Evolutionary conservation across 805 yeast species (phyloP).

Genomic region (Pichia thaimueangensis): DNA sequence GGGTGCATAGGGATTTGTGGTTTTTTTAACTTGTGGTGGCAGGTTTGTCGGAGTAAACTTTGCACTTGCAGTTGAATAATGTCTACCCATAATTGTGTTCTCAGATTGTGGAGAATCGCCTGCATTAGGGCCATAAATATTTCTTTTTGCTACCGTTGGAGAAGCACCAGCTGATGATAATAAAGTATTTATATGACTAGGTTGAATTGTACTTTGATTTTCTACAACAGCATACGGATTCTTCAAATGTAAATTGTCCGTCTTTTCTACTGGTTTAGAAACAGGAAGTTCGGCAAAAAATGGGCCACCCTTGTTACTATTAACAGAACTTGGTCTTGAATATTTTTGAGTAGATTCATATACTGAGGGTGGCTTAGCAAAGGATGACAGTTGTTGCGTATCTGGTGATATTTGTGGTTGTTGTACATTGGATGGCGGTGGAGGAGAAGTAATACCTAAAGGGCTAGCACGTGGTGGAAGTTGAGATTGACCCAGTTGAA

Average conservation of each 20-base stretch:
- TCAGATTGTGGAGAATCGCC: background rate
- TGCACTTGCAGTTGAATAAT: background rate
- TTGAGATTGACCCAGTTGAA: too few species aligned
- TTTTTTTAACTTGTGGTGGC: slow-evolving; percentile 7
- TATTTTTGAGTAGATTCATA: background rate
- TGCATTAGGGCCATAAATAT: slow-evolving; percentile 29
- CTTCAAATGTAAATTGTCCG: slow-evolving; percentile 15
- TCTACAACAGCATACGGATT: slow-evolving; percentile 22
- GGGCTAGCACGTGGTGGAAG: slow-evolving; percentile 5
- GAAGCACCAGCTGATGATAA: slow-evolving; percentile 8
- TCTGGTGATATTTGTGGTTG: background rate
- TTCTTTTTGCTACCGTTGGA: slow-evolving; percentile 15
- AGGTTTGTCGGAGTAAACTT: background rate
- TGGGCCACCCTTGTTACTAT: slow-evolving; percentile 9
- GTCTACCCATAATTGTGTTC: background rate
- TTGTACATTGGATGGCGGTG: background rate
- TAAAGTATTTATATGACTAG: slow-evolving; percentile 1
- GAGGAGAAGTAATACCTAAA: background rate
- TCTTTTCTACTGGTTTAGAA: slow-evolving; percentile 5
- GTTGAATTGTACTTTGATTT: background rate
- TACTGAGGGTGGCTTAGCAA: background rate
- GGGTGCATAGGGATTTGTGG: slow-evolving; percentile 30
- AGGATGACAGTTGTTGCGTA: background rate
- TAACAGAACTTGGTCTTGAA: slow-evolving; percentile 3
- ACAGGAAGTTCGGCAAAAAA: slow-evolving; percentile 56